Conservation (phyloP, 2,329 filamentous ascomycete species). For the Colletotrichum sp. region DNA sequence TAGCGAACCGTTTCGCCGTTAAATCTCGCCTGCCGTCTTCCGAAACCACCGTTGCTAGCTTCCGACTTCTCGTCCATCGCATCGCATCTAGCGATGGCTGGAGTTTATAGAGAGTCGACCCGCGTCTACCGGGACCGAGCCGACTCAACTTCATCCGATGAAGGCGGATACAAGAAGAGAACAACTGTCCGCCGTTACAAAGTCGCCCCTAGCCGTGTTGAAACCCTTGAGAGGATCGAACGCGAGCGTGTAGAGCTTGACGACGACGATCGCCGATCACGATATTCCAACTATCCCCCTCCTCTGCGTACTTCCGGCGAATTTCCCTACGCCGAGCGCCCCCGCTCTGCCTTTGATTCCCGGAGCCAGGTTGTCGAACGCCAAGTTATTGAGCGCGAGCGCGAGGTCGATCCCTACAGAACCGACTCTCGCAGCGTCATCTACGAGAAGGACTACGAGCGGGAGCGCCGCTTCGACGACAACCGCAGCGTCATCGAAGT, state of each 20-base stretch:
- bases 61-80: background rate
- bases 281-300: constrained; percentile 37
- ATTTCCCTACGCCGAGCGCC: constrained; percentile 49
- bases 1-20: background rate
- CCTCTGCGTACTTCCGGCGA: constrained; percentile 44
- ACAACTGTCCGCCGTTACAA: constrained; percentile 61
- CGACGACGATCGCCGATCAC: constrained; percentile 52
- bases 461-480: constrained; percentile 24
- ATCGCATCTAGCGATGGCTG: constrained; percentile 19
- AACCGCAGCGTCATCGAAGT: constrained; percentile 42
- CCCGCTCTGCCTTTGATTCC: constrained; percentile 55
- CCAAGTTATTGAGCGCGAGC: constrained; percentile 22
- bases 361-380: constrained; percentile 30
- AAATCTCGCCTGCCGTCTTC: constrained; percentile 3
- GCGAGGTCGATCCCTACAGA: constrained; percentile 28
- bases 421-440: constrained; percentile 30
- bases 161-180: constrained; percentile 49
- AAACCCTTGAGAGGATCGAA: constrained; percentile 47
- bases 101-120: constrained; percentile 36
- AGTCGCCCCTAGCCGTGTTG: constrained; percentile 46
- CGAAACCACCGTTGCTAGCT: constrained; percentile 1
- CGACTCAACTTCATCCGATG: constrained; percentile 40
- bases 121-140: constrained; percentile 37
- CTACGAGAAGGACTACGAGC: constrained; percentile 36
- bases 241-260: constrained; percentile 45